phyloP scores from a whole-genome alignment of 1,284 basidiomycete genomes.

The Sutorius eximius region DNA sequence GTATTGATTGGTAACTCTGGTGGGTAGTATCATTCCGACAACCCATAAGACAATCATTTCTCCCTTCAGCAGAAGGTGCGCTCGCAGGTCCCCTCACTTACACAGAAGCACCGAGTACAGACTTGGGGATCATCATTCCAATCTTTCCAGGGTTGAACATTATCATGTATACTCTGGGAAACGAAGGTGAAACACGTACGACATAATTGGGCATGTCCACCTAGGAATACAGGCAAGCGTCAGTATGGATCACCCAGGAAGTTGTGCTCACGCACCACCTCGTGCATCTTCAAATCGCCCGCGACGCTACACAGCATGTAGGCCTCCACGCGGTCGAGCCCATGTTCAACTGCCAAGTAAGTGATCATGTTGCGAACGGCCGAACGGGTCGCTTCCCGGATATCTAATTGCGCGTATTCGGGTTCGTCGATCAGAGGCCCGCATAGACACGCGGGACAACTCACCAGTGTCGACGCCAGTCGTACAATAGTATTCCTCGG shows the following conservation, averaged over 20 bases:
- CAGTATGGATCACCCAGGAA: neutral
- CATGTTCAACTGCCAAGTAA: constrained; percentile 45
- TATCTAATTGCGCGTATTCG: constrained; percentile 34
- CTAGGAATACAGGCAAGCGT: constrained; percentile 30
- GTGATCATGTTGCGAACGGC: constrained; percentile 59
- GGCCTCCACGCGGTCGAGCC: constrained; percentile 45
- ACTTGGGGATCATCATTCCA: constrained; percentile 35
- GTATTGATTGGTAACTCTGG: neutral
- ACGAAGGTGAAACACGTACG: constrained; percentile 36
- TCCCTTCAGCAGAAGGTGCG: neutral
- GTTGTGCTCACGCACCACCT: constrained; percentile 47
- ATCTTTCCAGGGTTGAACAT: constrained; percentile 18
- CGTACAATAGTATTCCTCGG: constrained; percentile 54
- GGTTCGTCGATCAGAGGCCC: neutral
- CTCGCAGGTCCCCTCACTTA: neutral
- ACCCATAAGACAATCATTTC: neutral
- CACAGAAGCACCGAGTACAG: constrained; percentile 16
- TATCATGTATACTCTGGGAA: neutral
- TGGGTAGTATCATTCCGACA: neutral
- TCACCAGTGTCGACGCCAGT: constrained; percentile 53
- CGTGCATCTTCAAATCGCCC: constrained; percentile 59
- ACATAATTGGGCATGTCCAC: constrained; percentile 69
- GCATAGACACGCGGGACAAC: neutral
- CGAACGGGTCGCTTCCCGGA: constrained; percentile 52
- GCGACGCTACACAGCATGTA: constrained; percentile 66